Base-by-base conservation (phyloP, 2,329 filamentous ascomycete genomes). In the Pseudocercospora eumusae region DNA sequence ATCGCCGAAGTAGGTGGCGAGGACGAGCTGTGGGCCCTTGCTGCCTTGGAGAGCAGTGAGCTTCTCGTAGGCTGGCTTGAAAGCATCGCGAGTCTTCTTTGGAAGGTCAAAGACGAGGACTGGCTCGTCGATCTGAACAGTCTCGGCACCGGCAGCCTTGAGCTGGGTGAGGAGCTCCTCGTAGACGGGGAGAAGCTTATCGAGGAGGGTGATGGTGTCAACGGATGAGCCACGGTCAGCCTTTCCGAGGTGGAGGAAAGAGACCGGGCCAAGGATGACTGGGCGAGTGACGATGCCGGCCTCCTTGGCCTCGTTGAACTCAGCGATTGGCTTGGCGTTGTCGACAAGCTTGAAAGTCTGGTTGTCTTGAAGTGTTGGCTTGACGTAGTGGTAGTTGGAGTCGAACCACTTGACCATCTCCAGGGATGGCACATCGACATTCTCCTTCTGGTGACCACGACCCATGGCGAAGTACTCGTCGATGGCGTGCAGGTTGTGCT, bases 401-500 rank as follows among this genome's bases (percentile, higher is more conserved):
- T 99, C 95, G 78, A 99, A 99, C 95, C 95, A 99, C 86, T 99
- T 99, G 75, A 99, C 95, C 95, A 99, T 99, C 86, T 99, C 95
- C 56, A 73, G 66, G n/a, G 65, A 77, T 73, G 93, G 92, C 70
- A 98, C 95, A 80, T 99, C 95, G 73, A 98, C 85, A 79, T 91
- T 87, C 76, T 88, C 87, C 88, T 92, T 96, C 83, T 99, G 95
- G 83, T 96, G 93, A 77, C 95, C 95, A 88, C 95, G 91, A 76
- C 95, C 95, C 92, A 99, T 96, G 81, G 95, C 95, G 77, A 99
- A 99, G 88, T 97, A 98, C 83, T 96, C 89, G 83, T 99, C 95
- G 78, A 99, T 83, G 69, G 86, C 81, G 80, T 93, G 83, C 70
- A 99, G 91, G 74, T 88, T 89, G 82, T 95, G 87, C 83, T 90